These are phyloP conservation scores for Aspergillus fumigatus DNA, from an alignment of 2,329 filamentous ascomycete species.

Conservation along the genomic window DNA sequence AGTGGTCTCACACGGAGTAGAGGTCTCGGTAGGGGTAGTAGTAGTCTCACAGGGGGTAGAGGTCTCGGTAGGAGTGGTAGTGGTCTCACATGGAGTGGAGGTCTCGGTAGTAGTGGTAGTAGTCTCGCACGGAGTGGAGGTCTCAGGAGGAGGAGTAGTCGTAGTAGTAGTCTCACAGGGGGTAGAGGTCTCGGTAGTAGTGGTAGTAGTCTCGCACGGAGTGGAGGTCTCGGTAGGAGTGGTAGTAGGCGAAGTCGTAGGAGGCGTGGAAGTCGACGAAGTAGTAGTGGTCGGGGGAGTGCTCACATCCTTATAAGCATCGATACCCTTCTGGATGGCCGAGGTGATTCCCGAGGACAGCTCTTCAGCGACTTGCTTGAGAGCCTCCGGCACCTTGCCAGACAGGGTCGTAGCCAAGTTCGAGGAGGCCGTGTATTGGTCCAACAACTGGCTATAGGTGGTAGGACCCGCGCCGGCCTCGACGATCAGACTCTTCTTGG, in stretches of 20 bases:
- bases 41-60: not conserved
- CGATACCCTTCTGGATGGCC: not conserved
- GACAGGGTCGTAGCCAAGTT: not conserved
- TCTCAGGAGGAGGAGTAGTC: not conserved
- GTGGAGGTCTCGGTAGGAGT: not conserved
- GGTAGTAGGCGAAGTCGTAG: not conserved
- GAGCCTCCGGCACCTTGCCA: not conserved
- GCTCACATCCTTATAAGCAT: not conserved
- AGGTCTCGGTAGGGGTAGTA: not conserved
- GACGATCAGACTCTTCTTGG: not conserved
- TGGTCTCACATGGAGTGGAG: not conserved
- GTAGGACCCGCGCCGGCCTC: not conserved
- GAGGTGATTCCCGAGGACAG: not conserved
- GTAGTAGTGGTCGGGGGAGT: not conserved
- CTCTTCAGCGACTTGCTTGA: not conserved
- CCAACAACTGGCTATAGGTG: not conserved
- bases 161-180: not conserved
- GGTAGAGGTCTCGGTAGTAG: not conserved
- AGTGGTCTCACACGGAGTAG: not conserved
- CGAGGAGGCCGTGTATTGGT: not conserved
- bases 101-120: not conserved
- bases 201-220: too few relatives aligned
- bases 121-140: not conserved
- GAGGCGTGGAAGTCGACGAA: not conserved
- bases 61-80: not conserved